Evolutionary conservation across 2,329 filamentous ascomycete species (phyloP).

Genomic region (Curvularia verruculosa): DNA sequence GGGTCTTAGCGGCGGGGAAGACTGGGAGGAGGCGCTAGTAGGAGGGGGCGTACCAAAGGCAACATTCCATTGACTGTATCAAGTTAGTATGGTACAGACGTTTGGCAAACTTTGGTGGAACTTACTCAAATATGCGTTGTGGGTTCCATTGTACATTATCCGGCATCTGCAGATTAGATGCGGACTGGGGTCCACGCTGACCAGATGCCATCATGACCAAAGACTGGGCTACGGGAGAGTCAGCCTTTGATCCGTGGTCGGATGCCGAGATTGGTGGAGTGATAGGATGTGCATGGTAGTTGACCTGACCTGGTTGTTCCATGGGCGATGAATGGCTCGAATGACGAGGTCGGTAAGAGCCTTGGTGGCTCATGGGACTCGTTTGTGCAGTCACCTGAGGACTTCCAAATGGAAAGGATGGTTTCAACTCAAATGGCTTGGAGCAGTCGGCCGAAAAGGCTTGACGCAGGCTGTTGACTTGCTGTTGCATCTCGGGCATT

Average conservation of each 20-base stretch:
- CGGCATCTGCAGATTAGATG: slow-evolving; percentile 63
- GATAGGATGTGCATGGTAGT: slow-evolving; percentile 71
- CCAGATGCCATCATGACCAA: slow-evolving; percentile 70
- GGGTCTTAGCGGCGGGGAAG: slow-evolving; percentile 54
- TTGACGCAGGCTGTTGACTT: slow-evolving; percentile 86
- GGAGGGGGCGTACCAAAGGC: slow-evolving; percentile 76
- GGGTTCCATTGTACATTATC: slow-evolving; percentile 81
- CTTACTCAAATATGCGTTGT: slow-evolving; percentile 87
- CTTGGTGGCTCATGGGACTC: slow-evolving; percentile 65
- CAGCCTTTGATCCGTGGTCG: slow-evolving; percentile 75
- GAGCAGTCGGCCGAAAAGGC: slow-evolving; percentile 87
- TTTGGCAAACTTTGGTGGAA: slow-evolving; percentile 25
- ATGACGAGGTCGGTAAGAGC: slow-evolving; percentile 59
- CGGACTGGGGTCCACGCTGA: slow-evolving; percentile 59
- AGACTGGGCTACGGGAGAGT: slow-evolving; percentile 74
- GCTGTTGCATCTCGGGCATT: slow-evolving; percentile 86
- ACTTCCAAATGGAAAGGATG: slow-evolving; percentile 85
- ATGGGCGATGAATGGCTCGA: slow-evolving; percentile 55
- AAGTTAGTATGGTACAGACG: slow-evolving; percentile 19
- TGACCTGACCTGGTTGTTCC: slow-evolving; percentile 64
- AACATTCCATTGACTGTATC: slow-evolving; percentile 84
- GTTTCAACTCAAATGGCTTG: slow-evolving; percentile 87
- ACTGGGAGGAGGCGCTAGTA: slow-evolving; percentile 51
- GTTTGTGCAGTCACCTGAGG: slow-evolving; percentile 67
- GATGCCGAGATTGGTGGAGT: slow-evolving; percentile 80